Base-by-base conservation (phyloP, 179 eudicot species). In the Silene vulgaris region DNA sequence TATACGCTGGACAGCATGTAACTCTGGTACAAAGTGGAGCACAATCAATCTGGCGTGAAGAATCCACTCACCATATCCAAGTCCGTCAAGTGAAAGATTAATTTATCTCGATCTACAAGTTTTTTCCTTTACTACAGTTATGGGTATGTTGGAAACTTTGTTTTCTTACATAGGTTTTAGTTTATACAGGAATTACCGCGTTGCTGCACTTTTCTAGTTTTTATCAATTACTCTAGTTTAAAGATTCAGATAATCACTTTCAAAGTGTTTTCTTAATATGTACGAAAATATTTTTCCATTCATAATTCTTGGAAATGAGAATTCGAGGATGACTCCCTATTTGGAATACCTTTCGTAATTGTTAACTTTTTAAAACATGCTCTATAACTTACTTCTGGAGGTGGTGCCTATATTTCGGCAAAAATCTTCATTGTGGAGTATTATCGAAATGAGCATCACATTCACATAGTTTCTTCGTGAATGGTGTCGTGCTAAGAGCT, bases 1-100 rank as follows among this genome's bases (percentile, higher is more conserved):
- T 90, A 65, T 82, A 79, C 68, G 96, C 88, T 56, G 96, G 91
- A 8, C 87, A 92, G 60, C 78, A 88, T 65, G 96, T 95, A 2
- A 95, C 97, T 65, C 88, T 95, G 30, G 99, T 95, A 74, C 99
- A 90, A 81, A 90, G 97, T 76, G 99, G 97, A 77, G 93, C 95
- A 28, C 96, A 95, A 72, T 88, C 99, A 37, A 95, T 92, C 77
- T 95, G 99, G 99, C 97, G 97, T 43, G 86, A 85, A 65, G 96
- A 87, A 83, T 95, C 99, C 54, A 87, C 91, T 74, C 99, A 92
- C 77, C 99, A 92, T 75, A 95, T 92, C 74, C 99, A 92, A 87
- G 99, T 95, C 80, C 93, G 93, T 62, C 84, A 81, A 85, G 89
- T 95, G 77, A 87, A 88, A 79, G 85, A 83, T 79, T 87, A 83